Base-by-base conservation (phyloP, 306 rosid species). In the Amphicarpaea edgeworthii region DNA sequence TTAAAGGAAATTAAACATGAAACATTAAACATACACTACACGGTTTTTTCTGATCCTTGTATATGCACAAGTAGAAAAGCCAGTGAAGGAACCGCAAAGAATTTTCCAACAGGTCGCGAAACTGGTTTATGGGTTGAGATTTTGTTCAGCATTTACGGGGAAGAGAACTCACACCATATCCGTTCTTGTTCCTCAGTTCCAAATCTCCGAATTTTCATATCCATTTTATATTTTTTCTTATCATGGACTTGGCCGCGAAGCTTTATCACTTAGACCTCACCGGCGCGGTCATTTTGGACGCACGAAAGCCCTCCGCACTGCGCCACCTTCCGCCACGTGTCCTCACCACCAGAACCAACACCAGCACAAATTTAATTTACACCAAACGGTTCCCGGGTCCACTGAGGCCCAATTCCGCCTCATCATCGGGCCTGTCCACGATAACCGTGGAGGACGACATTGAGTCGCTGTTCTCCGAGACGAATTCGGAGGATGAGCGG, bases 261-360 rank as follows among this genome's bases (percentile, higher is more conserved):
- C 88, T 95, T 75, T 92, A 87, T 37, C 90, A 83, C 73, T 85
- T 90, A 15, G 88, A 88, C 79, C 93, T 94, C 77, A 83, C 86
- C 83, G 97, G 89, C 34, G 65, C 92, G 0, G 78, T 91, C 37
- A 72, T 86, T 67, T 43, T 88, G 19, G 85, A 91, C 12, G 23
- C 93, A 2, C 85, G 72, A 10, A 82, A 77, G 57, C 15, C 88
- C 41, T 55, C 81, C 60, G 9, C 79, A 15, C 83, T 73, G 0
- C 77, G 83, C 41, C 83, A 62, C 55, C 62, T 67, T 65, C 81
- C 74, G 9, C 82, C 72, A 17, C 82, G 77, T 6, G 38, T 70
- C 55, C 85, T 16, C 63, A 70, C 62, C n/a, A 76, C 62, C n/a
- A 76, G 62, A 26, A 11, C 24, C 3, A 77, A 17, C 68, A 17